Base-by-base conservation (phyloP, 768 basidiomycete species). In the Leccinum uliginosum region DNA sequence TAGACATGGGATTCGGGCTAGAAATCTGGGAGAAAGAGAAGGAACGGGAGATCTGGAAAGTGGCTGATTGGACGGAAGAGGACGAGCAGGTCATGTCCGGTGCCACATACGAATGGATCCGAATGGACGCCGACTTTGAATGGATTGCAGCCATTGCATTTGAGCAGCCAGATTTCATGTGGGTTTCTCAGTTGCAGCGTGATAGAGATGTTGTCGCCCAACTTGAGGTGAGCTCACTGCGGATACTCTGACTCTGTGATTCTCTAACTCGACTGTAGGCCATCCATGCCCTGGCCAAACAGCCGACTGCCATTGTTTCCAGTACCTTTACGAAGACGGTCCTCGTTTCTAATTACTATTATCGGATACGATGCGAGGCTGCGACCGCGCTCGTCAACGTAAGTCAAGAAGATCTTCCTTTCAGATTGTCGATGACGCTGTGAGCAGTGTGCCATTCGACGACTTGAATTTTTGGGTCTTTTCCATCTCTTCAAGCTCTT, bases 51-150 rank as follows among this genome's bases (percentile, higher is more conserved):
- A 88, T 87, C 59, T 98, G 96, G 97, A 91, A 90, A 70, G 95
- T 98, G 4, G 89, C 90, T 6, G 95, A 98, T 70, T 98, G 97
- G 97, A 91, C 90, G 5, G 95, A 97, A 65, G 93, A 97, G 62
- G 94, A 98, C 58, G 95, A 97, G 67, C 85, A 88, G 58, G 78
- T 81, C 44, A 96, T 98, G 92, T 86, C 89, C 38, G 91, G 91
- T 17, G 95, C 96, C 60, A 96, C 93, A 3, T 99, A 98, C 72
- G 97, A 99, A 73, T 99, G 96, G 96, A 98, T 99, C 57, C 80
- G 97, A 60, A 91, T 98, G 81, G 97, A 99, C 67, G 94, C 97
- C 15, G 97, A 99, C 69, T 95, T 97, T 71, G 97, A 99, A 74
- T 99, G 97, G 97, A 90, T 98, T 54, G 89, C 92, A n/a, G 81